Base-by-base conservation (phyloP, 176 grass and related monocot species). In the Rhynchospora breviuscula region DNA sequence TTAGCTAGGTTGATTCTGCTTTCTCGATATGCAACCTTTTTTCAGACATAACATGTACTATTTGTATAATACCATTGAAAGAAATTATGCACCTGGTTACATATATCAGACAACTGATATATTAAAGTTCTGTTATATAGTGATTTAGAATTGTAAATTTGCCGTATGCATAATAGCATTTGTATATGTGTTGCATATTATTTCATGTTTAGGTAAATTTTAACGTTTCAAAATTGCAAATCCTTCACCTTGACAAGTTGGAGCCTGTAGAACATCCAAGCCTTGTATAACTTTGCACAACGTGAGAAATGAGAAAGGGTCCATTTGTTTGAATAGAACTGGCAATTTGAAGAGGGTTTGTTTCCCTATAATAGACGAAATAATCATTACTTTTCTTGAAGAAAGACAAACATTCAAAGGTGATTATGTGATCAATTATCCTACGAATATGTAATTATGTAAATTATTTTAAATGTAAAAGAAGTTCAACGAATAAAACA, bases 201-300 rank as follows among this genome's bases (percentile, higher is more conserved):
- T 54, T 76, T 67, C 21, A 51, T 51, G 47, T 7, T 76, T 29
- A 76, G 48, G 72, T 19, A 5, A 54, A 4, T 53, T 54, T 15
- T 29, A 52, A 26, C 7, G 11, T 21, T 76, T 76, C 22, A 71
- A 74, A 76, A 53, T 48, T 44, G 19, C 21, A 76, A 54, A 53
- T 35, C n/a, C 10, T 23, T 51, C 31, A 94, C 92, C 87, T 81
- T 44, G 23, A 97, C 94, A 53, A 97, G 88, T 57, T 90, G 63
- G 13, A 85, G 44, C 45, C 92, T 89, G 63, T 97, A 97, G 85
- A 97, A 97, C 78, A 90, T 88, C 94, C 94, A 97, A 22, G 94
- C 94, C 70, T 79, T 88, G 90, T 94, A 97, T 10, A 97, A 89
- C 85, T 87, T 97, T 65, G 94, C 94, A 80, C 94, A 97, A 29